Evolutionary conservation across 768 basidiomycete species (phyloP).

Genomic region (Mycena capillaripes): DNA sequence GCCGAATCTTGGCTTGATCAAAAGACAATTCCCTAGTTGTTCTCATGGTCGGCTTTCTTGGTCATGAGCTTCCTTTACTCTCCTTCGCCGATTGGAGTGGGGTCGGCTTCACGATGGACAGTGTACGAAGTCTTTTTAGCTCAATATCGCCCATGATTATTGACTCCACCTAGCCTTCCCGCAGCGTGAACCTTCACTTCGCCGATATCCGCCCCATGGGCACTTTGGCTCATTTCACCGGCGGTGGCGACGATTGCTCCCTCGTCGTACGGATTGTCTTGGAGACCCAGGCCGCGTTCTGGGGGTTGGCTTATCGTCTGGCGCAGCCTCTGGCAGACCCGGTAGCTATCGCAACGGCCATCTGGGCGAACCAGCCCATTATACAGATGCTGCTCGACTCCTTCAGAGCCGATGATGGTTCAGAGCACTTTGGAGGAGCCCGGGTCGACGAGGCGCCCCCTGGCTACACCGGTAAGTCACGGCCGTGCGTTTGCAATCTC

Average conservation of each 20-base stretch:
- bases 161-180: not conserved
- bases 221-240: not conserved
- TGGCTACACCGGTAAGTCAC: not conserved
- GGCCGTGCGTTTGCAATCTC: too few relatives aligned
- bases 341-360: not conserved
- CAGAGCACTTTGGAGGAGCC: not conserved
- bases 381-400: not conserved
- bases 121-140: not conserved
- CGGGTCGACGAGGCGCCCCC: not conserved
- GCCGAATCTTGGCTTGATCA: not conserved
- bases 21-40: not conserved
- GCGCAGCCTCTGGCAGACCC: not conserved
- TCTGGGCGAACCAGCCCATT: not conserved
- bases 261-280: not conserved
- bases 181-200: not conserved
- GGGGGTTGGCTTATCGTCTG: not conserved
- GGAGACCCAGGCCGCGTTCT: not conserved
- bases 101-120: too few relatives aligned
- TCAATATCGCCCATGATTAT: not conserved
- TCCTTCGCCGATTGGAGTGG: not conserved
- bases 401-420: too few relatives aligned
- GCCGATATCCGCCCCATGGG: not conserved
- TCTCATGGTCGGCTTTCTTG: slow-evolving; percentile 7
- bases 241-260: not conserved
- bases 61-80: not conserved